Evolutionary conservation across 1,139 yeast genomes (phyloP), one percentile per base, ranked within the genome.

Genomic region (Saccharomyces hybrid): DNA sequence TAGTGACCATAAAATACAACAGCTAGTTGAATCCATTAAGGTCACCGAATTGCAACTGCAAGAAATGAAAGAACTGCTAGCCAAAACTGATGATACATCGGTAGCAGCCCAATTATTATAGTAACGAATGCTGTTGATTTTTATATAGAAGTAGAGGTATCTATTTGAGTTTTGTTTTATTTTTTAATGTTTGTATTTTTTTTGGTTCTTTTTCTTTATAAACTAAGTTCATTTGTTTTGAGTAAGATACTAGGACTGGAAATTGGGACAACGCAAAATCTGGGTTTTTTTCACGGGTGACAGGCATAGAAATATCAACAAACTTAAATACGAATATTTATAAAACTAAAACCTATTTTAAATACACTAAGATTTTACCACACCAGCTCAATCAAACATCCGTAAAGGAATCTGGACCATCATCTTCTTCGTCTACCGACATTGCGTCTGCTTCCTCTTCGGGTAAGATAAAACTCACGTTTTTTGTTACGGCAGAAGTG

Each of bases 1-100:
- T 13, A 56, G 54, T 9, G 42, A 48, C 16, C 68, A 66, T 53
- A 61, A 64, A 51, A 58, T 65, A 32, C 85, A 82, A 60, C 82
- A 82, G 56, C 61, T 84, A 52, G 69, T 73, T 50, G 88, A 83
- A 60, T 76, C 83, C 53, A 74, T 84, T 3, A 72, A 73, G 52
- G 66, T 83, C 52, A 81, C 87, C 0, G 84, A 82, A 63, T 54
- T 73, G 57, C 78, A 81, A 59, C 66, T 83, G 52, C 74, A 75
- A 27, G 72, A 74, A 47, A 62, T 78, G 61, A 74, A 73, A 55
- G 57, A 54, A 9, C 51, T 55, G 26, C 49, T 66, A 23, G 54
- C 57, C 3, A 47, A 55, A 46, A 52, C 49, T n/a, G 50, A 56
- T 19, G 31, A 51, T 46, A 38, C 5, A 11, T 38, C 42, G 4